Conservation (phyloP, 140 eudicot genomes). For the Flaveria floridana region DNA sequence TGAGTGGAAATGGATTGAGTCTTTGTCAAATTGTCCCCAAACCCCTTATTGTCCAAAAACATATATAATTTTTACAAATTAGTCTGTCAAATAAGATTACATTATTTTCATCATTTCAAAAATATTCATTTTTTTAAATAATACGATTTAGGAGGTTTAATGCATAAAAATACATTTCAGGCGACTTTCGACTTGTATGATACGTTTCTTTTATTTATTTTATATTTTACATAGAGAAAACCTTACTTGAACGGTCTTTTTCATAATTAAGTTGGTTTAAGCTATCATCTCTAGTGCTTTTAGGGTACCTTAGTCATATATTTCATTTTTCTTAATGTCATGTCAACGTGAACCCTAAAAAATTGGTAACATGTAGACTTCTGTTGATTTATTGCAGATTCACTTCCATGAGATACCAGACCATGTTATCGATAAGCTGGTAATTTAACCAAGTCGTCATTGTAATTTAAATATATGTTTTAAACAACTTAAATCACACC, state of each 20-base stretch:
- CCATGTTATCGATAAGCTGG: conserved; percentile 67
- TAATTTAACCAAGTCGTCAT: conserved; percentile 26
- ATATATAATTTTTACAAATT: background rate
- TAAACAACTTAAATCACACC: background rate
- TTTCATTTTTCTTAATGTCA: background rate
- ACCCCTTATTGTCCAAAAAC: background rate
- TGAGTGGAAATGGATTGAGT: background rate
- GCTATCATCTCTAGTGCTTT: background rate
- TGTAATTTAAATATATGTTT: conserved; percentile 3
- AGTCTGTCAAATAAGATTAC: background rate
- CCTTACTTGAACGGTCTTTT: background rate
- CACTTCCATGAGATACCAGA: conserved; percentile 79
- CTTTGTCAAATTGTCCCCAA: background rate
- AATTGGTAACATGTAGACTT: conserved; percentile 5
- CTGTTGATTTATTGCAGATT: conserved; percentile 57
- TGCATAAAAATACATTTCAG: background rate
- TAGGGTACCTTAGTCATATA: background rate
- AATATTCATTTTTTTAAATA: background rate
- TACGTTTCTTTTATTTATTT: background rate
- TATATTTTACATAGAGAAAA: background rate
- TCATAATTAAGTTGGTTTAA: background rate
- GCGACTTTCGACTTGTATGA: background rate
- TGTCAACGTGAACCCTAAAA: conserved; percentile 11
- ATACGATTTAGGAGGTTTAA: background rate
- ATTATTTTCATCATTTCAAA: too few species aligned